Evolutionary conservation across 768 basidiomycete species (phyloP), one percentile per base, ranked within the genome.

Genomic region (Leccinum aurantiacum): DNA sequence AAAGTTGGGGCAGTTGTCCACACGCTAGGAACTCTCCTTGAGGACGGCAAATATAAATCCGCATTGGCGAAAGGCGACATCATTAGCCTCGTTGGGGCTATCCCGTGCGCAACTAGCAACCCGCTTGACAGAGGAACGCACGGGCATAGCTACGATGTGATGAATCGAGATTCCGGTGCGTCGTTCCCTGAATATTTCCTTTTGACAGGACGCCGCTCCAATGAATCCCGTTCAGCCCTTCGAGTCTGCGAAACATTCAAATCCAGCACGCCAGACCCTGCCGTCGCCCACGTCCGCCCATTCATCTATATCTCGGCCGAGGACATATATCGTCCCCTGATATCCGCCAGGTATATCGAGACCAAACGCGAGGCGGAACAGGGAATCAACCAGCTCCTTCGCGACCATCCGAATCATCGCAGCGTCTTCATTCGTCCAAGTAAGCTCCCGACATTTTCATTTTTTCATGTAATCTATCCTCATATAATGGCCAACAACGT

Each of bases 251-350:
- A 91, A 68, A 84, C 91, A 6, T 91, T 90, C 69, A 65, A 90
- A 22, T 74, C 79, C 25, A 84, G 84, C 14, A 65, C 73, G 15
- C 70, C 78, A 47, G 68, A 69, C 56, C 67, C 70, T 65, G 64
- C 61, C 57, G 55, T 62, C 65, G 57, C 70, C 55, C 67, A 62
- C 60, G 61, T 65, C 58, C 82, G 87, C 56, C 83, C 88, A n/a
- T 98, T 99, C 74, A 82, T 98, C 44, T 98, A 91, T 76, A 80
- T 99, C 58, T 99, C 97, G 53, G 97, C 97, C 6, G 96, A 96
- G 69, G 72, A 74, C 22, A 84, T 96, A 51, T 94, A 87, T 75
- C 85, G 92, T 14, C 97, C 96, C 27, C 68, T 96, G 67, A 84
- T 98, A 53, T 86, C 95, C 29, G 80, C 84, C 0, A 78, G 90